Base-by-base conservation (phyloP, 345 rosid species). In the Ceriops zippeliana region DNA sequence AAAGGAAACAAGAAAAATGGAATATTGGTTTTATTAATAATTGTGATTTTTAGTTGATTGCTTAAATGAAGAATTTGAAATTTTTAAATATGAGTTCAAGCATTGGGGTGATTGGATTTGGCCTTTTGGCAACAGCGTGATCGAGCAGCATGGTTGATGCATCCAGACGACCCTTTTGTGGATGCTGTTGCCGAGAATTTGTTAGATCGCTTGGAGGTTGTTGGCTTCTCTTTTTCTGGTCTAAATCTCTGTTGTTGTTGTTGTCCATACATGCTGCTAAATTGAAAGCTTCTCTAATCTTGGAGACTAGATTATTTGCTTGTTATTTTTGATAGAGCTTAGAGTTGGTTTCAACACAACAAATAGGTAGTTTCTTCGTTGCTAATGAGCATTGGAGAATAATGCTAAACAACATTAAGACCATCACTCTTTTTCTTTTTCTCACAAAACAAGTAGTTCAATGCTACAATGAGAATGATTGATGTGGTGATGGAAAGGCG, bases 151-250 rank as follows among this genome's bases (percentile, higher is more conserved):
- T 95, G 99, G 99, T 78, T 88, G 69, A 83, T 75, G 87, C 79
- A 83, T 34, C 76, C 87, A 24, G 73, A 80, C 47, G 93, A 95
- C 75, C 72, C 86, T 19, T 86, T 91, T 69, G 75, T 87, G n/a
- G 86, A 91, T 59, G 88, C 96, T 61, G 99, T 91, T 73, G 97
- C 99, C 3, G 96, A 91, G 69, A 91, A 91, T 80, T 73, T 95
- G 0, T 67, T 90, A 72, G 99, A 95, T 76, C 97, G 98, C 61
- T 76, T 95, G 82, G 89, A 91, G 97, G 99, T 90, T 72, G 2
- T 32, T 11, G 24, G 1, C 28, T 56, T 54, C 21, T 69, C 9
- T 56, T 20, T 26, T 19, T 31, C 4, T 65, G 17, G 22, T 67
- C 71, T 28, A 35, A 21, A 65, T 16, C 26, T 30, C 31, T 30